Evolutionary conservation across 1,284 basidiomycete genomes (phyloP).

Genomic region (Cryptococcus floricola): DNA sequence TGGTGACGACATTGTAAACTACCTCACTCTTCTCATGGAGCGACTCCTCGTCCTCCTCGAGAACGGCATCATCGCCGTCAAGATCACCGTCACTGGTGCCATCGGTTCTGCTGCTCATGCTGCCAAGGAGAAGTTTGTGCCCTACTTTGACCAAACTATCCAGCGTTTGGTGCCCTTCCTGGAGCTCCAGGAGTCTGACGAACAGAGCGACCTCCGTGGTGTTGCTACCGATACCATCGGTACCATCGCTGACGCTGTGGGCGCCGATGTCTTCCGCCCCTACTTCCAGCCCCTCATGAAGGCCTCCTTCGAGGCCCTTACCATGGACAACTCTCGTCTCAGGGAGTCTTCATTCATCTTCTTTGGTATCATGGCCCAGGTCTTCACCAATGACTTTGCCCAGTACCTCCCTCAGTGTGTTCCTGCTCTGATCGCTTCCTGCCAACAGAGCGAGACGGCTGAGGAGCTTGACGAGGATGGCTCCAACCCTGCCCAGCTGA

Average conservation of each 20-base stretch:
- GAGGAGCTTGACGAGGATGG: conserved; percentile 59
- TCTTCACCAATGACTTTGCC: conserved; percentile 92
- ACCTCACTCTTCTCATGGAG: conserved; percentile 94
- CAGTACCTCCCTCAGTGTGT: conserved; percentile 82
- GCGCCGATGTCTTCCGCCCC: conserved; percentile 87
- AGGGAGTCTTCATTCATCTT: conserved; percentile 97
- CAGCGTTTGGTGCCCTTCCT: conserved; percentile 79
- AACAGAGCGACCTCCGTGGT: conserved; percentile 83
- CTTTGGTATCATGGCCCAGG: conserved; percentile 95
- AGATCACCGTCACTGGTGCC: conserved; percentile 94
- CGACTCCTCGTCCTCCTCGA: conserved; percentile 84
- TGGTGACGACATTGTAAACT: conserved; percentile 78
- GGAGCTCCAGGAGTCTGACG: conserved; percentile 67
- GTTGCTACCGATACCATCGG: conserved; percentile 98
- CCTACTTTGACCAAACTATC: conserved; percentile 95
- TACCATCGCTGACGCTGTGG: conserved; percentile 96
- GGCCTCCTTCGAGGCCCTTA: conserved; percentile 85
- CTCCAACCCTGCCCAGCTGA: conserved; percentile 35
- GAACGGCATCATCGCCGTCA: conserved; percentile 77
- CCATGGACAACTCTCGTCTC: conserved; percentile 77
- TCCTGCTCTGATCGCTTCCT: conserved; percentile 78
- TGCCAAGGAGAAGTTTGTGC: conserved; percentile 86
- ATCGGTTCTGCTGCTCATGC: conserved; percentile 98
- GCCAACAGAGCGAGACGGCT: conserved; percentile 63
- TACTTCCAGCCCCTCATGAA: conserved; percentile 96